Evolutionary conservation across 768 basidiomycete genomes (phyloP).

Genomic region (Imleria badia): DNA sequence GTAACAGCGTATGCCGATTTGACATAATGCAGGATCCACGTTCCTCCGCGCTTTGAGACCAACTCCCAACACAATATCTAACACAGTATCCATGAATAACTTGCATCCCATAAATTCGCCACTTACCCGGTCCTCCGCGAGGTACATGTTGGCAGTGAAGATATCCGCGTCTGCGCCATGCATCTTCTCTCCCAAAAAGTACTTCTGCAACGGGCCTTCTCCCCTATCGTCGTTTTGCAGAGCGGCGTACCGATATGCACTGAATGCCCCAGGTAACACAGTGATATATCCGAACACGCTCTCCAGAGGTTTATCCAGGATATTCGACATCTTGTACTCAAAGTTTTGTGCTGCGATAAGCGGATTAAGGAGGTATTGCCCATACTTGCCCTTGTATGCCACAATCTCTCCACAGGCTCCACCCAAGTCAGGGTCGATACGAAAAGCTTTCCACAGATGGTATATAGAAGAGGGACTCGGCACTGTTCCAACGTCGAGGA

Average conservation of each 20-base stretch:
- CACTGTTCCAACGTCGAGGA: slow-evolving; percentile 85
- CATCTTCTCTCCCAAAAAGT: slow-evolving; percentile 97
- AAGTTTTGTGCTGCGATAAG: slow-evolving; percentile 91
- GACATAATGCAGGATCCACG: slow-evolving; percentile 95
- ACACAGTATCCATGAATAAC: slow-evolving; percentile 18
- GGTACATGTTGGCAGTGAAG: slow-evolving; percentile 95
- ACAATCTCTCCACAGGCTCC: slow-evolving; percentile 99
- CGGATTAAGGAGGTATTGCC: slow-evolving; percentile 78
- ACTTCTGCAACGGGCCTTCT: slow-evolving; percentile 89
- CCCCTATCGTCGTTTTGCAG: slow-evolving; percentile 82
- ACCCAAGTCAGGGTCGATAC: slow-evolving; percentile 88
- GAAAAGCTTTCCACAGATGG: slow-evolving; percentile 93
- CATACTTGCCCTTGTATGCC: slow-evolving; percentile 83
- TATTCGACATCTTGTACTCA: slow-evolving; percentile 93
- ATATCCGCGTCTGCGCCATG: slow-evolving; percentile 86
- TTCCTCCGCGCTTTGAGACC: slow-evolving; percentile 83
- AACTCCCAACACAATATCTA: slow-evolving; percentile 96
- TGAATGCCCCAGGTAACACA: slow-evolving; percentile 91
- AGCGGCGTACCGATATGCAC: slow-evolving; percentile 88
- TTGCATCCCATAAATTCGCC: not conserved
- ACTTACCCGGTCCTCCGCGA: slow-evolving; percentile 81
- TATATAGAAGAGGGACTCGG: slow-evolving; percentile 89
- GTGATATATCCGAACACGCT: slow-evolving; percentile 93
- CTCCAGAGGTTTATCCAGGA: slow-evolving; percentile 89
- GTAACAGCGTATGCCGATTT: slow-evolving; percentile 91